A percentile compares a stretch with the other conserved stretches of the same genome.
These are phyloP conservation scores for Ogataea methanolica DNA, from an alignment of 805 yeast genomes.

Conservation along the genomic window DNA sequence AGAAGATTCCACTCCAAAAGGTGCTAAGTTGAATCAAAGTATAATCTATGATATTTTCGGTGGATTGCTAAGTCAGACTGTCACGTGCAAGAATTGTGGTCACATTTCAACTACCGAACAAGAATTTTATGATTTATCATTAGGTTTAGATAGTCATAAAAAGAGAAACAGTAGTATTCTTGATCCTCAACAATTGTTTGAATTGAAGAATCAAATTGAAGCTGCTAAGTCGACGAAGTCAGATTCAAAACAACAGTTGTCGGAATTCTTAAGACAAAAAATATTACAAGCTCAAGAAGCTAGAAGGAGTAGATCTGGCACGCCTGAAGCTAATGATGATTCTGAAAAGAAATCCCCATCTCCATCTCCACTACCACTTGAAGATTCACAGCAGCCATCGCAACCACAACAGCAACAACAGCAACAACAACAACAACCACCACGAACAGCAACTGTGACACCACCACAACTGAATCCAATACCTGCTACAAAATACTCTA, in stretches of 20 bases:
- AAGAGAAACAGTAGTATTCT: slow-evolving; percentile 33
- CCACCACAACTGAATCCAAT: slow-evolving; percentile 1
- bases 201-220: slow-evolving; percentile 25
- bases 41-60: slow-evolving; percentile 92
- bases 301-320: slow-evolving; percentile 21
- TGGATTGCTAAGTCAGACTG: slow-evolving; percentile 79
- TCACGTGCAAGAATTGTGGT: slow-evolving; percentile 79
- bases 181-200: slow-evolving; percentile 24
- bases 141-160: slow-evolving; percentile 60
- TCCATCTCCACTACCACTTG: not conserved
- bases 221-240: slow-evolving; percentile 21
- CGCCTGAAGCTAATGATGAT: slow-evolving; percentile 16
- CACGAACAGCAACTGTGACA: slow-evolving; percentile 1
- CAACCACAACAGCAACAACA: not conserved
- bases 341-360: slow-evolving; percentile 4
- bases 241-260: slow-evolving; percentile 20
- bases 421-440: slow-evolving; percentile 3
- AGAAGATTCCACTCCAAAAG: slow-evolving; percentile 89
- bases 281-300: slow-evolving; percentile 24
- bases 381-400: not conserved
- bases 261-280: slow-evolving; percentile 26
- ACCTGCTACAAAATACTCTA: slow-evolving; percentile 43
- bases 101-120: slow-evolving; percentile 82
- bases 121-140: slow-evolving; percentile 87
- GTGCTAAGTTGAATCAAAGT: slow-evolving; percentile 75